Conservation (phyloP, 345 rosid genomes). For the Moricandia moricandioides region DNA sequence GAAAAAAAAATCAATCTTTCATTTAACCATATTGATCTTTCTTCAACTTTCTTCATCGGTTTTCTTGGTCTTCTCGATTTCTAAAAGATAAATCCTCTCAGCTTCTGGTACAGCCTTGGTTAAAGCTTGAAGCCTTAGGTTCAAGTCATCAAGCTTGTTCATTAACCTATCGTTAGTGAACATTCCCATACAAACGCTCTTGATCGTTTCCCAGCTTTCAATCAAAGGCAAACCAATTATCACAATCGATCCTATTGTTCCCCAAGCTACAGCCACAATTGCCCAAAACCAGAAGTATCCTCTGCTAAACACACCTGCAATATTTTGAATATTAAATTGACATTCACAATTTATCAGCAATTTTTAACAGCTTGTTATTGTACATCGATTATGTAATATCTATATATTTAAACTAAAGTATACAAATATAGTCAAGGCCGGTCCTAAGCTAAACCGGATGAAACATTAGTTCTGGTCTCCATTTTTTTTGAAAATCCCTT, state of each 20-base stretch:
- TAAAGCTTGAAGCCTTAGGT: conserved; percentile 50
- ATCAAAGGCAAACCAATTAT: conserved; percentile 64
- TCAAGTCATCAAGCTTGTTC: conserved; percentile 63
- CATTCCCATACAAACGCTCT: conserved; percentile 58
- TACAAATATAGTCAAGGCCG: background rate
- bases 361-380: background rate
- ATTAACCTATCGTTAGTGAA: conserved; percentile 71
- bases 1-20: background rate
- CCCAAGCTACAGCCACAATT: conserved; percentile 80
- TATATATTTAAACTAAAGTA: background rate
- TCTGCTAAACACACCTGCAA: conserved; percentile 44
- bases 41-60: conserved; percentile 23
- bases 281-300: conserved; percentile 96
- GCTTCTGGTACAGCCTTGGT: conserved; percentile 70
- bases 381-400: background rate
- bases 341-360: background rate
- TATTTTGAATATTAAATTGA: background rate
- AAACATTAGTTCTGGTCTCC: no score
- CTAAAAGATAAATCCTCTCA: conserved; percentile 52
- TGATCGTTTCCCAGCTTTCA: conserved; percentile 81
- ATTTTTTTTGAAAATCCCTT: no score
- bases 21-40: background rate
- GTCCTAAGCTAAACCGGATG: no score
- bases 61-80: conserved; percentile 50
- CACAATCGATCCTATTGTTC: conserved; percentile 66